A percentile compares a stretch with the other conserved stretches of the same genome.
These are phyloP conservation scores for Ophiostoma perfectum DNA, from an alignment of 2,329 filamentous ascomycete genomes.

Conservation along the genomic window DNA sequence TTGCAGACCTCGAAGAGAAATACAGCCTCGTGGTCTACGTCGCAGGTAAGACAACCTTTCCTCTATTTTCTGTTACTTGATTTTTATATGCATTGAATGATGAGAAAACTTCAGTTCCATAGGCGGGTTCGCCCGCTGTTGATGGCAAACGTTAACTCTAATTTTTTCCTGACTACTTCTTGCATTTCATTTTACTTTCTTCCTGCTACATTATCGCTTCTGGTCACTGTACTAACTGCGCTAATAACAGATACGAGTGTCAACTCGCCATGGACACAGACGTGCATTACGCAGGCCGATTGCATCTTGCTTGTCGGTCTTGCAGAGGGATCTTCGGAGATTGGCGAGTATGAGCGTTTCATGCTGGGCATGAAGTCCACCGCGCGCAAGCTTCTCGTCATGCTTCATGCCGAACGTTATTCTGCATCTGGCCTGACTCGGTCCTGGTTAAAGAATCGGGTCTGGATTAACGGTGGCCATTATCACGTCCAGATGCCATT, in stretches of 20 bases:
- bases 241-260: conserved; percentile 72
- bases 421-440: conserved; percentile 78
- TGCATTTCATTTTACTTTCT: conserved; percentile 13
- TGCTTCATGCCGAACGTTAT: conserved; percentile 84
- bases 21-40: conserved; percentile 94
- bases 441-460: conserved; percentile 82
- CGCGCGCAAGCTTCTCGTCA: conserved; percentile 82
- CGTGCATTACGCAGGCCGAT: conserved; percentile 93
- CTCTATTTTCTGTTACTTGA: not conserved
- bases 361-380: conserved; percentile 96
- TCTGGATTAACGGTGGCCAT: conserved; percentile 98
- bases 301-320: conserved; percentile 90
- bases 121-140: conserved; percentile 45
- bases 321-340: conserved; percentile 80
- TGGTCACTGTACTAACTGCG: not conserved
- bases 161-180: conserved; percentile 57
- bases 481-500: conserved; percentile 97
- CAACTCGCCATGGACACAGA: conserved; percentile 96
- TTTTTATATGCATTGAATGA: conserved; percentile 38
- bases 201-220: not conserved
- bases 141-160: conserved; percentile 58
- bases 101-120: conserved; percentile 47
- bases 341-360: conserved; percentile 95
- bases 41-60: conserved; percentile 52
- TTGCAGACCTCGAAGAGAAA: conserved; percentile 95